Evolutionary conservation across 2,329 filamentous ascomycete species (phyloP), one percentile per base, ranked within the genome.

Genomic region (Trichoderma sp.): DNA sequence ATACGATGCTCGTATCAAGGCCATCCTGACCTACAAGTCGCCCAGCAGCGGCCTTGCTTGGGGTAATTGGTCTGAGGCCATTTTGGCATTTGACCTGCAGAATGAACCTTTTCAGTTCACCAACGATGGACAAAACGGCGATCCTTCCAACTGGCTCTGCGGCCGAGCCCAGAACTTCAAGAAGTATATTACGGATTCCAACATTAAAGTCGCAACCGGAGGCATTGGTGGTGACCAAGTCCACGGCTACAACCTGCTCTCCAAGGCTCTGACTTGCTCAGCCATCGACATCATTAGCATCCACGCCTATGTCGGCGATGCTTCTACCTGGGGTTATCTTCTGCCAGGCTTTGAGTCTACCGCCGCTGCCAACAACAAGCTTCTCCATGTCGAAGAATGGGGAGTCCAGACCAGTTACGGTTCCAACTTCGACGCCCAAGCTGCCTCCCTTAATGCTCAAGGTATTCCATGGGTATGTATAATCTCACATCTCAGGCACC

Each of bases 1-100:
- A 16, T 83, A 81, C 56, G 81, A 83, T 71, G 77, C 77, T 35
- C 81, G 82, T 21, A 77, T 83, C 21, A 76, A 78, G 29, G 76
- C 80, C 74, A 82, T 83, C 69, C 67, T 83, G 11, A 81, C 81
- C 76, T 83, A 83, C 77, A 77, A 79, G 38, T 82, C 82, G 31
- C 78, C 78, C 9, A 72, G 79, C 74, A 82, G 81, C 9, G 80
- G 80, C 67, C 77, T 81, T 59, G 77, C 80, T 4, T 83, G 82
- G 82, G 82, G 82, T 65, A 71, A 79, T 8, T 83, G 81, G 82
- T 77, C 75, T 71, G 77, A 81, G 8, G 82, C 79, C 60, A 83
- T 83, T 75, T 76, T 82, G 74, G 81, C 79, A 27, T 83, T 83
- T 73, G 81, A 83, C 74, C 73, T 83, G 4, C 81, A 83, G 79